A percentile compares a stretch with the other conserved stretches of the same genome.
phyloP scores from a whole-genome alignment of 2,329 filamentous ascomycete genomes.

The Xylaria sp. region DNA sequence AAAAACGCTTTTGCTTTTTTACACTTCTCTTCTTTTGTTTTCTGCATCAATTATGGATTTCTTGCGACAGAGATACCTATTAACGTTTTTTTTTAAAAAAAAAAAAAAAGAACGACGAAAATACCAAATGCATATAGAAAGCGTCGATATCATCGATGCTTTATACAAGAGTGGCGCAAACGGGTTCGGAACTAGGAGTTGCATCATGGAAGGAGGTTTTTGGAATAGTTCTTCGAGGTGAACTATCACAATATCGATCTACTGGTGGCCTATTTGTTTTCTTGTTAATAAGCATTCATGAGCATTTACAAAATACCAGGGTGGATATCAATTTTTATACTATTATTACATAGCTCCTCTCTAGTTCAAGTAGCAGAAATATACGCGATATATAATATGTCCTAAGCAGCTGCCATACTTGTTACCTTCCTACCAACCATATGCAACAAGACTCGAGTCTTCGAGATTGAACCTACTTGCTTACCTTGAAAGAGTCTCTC shows the following conservation, averaged over 20 bases:
- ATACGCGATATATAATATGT: constrained; percentile 13
- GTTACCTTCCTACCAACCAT: not conserved
- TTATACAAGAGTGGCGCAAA: constrained; percentile 27
- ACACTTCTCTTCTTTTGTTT: not conserved
- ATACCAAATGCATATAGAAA: constrained; percentile 36
- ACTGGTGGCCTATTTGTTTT: constrained; percentile 16
- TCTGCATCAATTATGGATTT: constrained; percentile 8
- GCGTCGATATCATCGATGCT: constrained; percentile 26
- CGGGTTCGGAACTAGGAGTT: constrained; percentile 14
- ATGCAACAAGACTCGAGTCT: not conserved
- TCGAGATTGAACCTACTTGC: not conserved
- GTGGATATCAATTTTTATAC: constrained; percentile 9
- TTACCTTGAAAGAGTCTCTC: not conserved
- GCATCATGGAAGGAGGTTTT: constrained; percentile 25
- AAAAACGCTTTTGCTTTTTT: not conserved
- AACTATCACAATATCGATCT: constrained; percentile 3
- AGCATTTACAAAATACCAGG: constrained; percentile 28
- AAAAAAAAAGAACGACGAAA: constrained; percentile 7
- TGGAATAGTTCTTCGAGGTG: constrained; percentile 16
- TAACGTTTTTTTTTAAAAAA: constrained; percentile 13
- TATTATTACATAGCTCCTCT: constrained; percentile 15
- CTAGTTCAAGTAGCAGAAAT: constrained; percentile 9
- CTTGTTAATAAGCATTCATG: constrained; percentile 9
- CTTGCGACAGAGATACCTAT: constrained; percentile 31
- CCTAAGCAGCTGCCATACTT: not conserved